Base-by-base conservation (phyloP, 2,329 filamentous ascomycete genomes). In the Curvularia sp. region DNA sequence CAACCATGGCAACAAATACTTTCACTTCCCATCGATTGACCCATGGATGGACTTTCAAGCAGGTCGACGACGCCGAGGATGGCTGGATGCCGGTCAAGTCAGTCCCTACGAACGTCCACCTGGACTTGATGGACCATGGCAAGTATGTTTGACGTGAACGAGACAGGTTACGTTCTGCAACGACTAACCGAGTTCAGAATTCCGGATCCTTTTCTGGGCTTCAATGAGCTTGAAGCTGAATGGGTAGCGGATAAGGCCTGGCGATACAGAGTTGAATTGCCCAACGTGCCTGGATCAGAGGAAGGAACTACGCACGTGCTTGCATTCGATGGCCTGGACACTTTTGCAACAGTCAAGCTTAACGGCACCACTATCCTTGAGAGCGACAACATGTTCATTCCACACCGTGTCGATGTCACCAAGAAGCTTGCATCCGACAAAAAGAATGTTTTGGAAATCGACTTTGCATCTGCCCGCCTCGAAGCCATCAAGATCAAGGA, bases 321-420 rank as follows among this genome's bases (percentile, higher is more conserved):
- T 5, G 84, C 86, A 9, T 88, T 89, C 57, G 82, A 88, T 64
- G 87, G 87, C 0, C 81, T 89, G 1, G 87, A 89, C 67, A 89
- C 87, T 0, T 88, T 87, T 62, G 85, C 86, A 0, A 84, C 80
- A 0, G 85, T 88, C 35, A 79, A 67, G 9, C 78, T 89, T 18
- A 87, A 89, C 64, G 84, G 80, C 9, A 67, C 77, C 0, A 70
- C 77, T 26, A 83, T 89, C 7, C 76, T 88, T 12, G 72, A 81
- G 60, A 82, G 83, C 9, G 84, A 87, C 61, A 89, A 89, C 72
- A 88, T 88, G 86, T 89, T 87, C 67, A 67, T 86, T n/a, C 80
- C 82, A 7, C 80, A 88, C 63, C 81, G 86, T 0, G 73, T 88
- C 20, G 73, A 84, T 55, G 77, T 89, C 30, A 82, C 80, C 0